Percentiles rank a stretch among this genome's conserved stretches.
Evolutionary conservation across 2,329 filamentous ascomycete species (phyloP).

Genomic region (Apiospora hydei): DNA sequence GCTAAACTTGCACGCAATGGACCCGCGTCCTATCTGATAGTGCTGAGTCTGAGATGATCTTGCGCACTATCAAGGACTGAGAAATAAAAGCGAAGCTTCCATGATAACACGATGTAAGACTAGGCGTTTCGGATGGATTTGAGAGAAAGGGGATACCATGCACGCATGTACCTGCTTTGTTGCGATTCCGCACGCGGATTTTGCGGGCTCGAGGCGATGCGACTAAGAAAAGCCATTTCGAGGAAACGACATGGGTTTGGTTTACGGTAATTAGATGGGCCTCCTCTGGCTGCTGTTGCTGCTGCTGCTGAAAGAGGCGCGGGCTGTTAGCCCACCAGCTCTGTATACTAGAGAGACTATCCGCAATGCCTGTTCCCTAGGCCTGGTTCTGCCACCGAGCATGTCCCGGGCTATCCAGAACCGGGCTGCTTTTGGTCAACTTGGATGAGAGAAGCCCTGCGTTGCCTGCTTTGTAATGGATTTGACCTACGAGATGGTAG

Average conservation of each 20-base stretch:
- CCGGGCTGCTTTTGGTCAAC: background rate
- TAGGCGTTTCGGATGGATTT: constrained; percentile 27
- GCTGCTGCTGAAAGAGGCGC: background rate
- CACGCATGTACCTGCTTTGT: constrained; percentile 12
- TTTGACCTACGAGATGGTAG: constrained; percentile 2
- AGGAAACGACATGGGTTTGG: constrained; percentile 5
- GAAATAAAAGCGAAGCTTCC: background rate
- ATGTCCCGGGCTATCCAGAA: background rate
- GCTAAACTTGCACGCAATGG: constrained; percentile 67
- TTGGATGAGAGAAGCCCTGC: constrained; percentile 8
- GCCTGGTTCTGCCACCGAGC: background rate
- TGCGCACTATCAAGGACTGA: background rate
- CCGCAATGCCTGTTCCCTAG: background rate
- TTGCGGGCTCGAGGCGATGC: background rate
- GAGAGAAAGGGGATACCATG: constrained; percentile 21
- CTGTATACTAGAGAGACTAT: constrained; percentile 4
- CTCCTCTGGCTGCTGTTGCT: background rate
- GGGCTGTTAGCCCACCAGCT: background rate
- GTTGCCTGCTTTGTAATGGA: background rate
- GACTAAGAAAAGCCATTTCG: background rate
- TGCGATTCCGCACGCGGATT: constrained; percentile 3
- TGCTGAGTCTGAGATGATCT: background rate
- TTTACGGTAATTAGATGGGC: constrained; percentile 3
- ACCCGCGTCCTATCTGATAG: constrained; percentile 38
- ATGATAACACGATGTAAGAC: constrained; percentile 26